Evolutionary conservation across 2,329 filamentous ascomycete species (phyloP), one percentile per base, ranked within the genome.

Genomic region (Arthroderma sp.): DNA sequence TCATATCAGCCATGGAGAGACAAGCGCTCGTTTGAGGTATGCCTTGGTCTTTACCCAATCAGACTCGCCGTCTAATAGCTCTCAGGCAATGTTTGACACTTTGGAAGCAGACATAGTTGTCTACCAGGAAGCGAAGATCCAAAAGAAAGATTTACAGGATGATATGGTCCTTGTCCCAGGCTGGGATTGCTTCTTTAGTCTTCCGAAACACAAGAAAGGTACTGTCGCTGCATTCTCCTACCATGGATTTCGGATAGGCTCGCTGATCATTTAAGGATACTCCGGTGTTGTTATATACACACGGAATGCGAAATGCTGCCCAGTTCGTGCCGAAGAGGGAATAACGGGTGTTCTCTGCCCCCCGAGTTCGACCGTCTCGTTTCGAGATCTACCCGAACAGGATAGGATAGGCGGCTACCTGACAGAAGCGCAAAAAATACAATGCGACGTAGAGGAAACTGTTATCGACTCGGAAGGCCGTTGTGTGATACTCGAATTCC

Each of bases 261-360:
- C 15, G 3, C 7, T 22, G 4, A 27, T 10, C 6, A 38, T 43
- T 45, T 38, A 46, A 94, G 87, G 91, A 27, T 98, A 96, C 60
- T 94, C 89, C 28, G 91, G 91, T 1, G 89, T 98, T 1, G 91
- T 83, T 3, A 86, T 98, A 32, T 98, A 95, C 65, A 95, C 88
- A 1, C 78, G 86, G n/a, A 91, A 84, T 58, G 74, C 83, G 3
- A 81, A 77, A 32, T 96, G 91, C 62, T 77, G 80, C 3, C 91
- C 91, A 0, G 84, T 95, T 28, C 78, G 82, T 48, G 89, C 88
- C 3, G 91, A 98, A 65, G 89, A 96, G 68, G 91, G 91, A n/a
- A 72, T 98, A 44, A 82, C 86, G 0, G 91, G 91, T 10, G 69
- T 86, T 4, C 74, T 95, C 9, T 80, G 75, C 38, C 77, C 82